These are phyloP conservation scores for Aureobasidium zeae DNA, from an alignment of 2,329 filamentous ascomycete genomes.

Conservation along the genomic window DNA sequence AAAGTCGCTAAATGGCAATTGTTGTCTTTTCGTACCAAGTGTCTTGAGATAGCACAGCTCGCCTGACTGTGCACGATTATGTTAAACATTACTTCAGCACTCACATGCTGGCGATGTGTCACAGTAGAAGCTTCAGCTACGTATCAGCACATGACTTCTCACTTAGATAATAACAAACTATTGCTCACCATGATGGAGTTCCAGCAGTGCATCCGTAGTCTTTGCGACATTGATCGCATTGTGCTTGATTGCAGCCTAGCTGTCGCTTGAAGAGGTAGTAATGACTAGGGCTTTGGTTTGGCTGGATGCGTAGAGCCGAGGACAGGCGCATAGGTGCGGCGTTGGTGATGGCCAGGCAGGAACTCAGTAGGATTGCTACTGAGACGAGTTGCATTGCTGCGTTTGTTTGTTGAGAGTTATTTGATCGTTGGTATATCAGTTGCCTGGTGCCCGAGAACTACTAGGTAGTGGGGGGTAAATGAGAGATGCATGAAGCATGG, in stretches of 20 bases:
- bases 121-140: constrained; percentile 1
- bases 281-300: neutral
- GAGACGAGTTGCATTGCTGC: constrained; percentile 3
- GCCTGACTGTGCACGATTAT: no score
- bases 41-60: no score
- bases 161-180: neutral
- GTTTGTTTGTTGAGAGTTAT: neutral
- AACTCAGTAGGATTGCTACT: neutral
- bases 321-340: neutral
- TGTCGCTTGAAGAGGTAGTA: neutral
- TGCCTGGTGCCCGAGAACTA: no score
- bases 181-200: neutral
- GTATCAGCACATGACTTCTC: no score
- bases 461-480: no score
- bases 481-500: no score
- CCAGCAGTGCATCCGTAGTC: neutral
- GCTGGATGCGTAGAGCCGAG: neutral
- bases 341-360: neutral
- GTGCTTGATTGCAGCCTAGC: neutral
- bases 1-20: no score
- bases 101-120: constrained; percentile 7
- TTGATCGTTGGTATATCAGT: no score
- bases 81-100: no score
- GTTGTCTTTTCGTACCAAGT: no score
- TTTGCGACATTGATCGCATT: neutral